Base-by-base conservation (phyloP, 495 filamentous ascomycete genomes). In the Trichoderma erinaceum region DNA sequence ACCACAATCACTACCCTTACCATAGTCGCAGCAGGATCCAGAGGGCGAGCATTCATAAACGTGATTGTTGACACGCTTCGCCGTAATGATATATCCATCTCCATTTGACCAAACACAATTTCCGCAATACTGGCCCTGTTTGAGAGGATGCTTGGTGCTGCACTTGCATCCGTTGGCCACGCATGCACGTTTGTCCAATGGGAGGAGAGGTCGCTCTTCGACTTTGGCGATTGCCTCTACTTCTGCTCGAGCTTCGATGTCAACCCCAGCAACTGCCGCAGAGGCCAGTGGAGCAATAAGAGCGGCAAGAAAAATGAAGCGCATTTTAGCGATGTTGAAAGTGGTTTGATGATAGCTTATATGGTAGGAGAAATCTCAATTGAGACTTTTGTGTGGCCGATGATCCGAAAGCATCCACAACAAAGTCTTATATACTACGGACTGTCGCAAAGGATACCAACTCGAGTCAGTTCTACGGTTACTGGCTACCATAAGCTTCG, bases 11-110 rank as follows among this genome's bases (percentile, higher is more conserved):
- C 32, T 66, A 2, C 41, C 70, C 8, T 13, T 43, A 16, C 70
- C 70, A 41, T 71, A 71, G n/a, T 67, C 65, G 16, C 70, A 71
- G 68, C 70, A 71, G 4, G 15, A 27, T 35, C 70, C 70, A 5
- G n/a, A 63, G 16, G 68, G 66, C 32, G 70, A 71, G 50, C 70
- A 71, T 66, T 71, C 70, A 44, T 69, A 71, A n/a, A 71, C 66
- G 41, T 71, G 68, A 21, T 69, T 43, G 50, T 18, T 27, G 13
- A 63, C 21, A 15, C 68, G 66, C 68, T 71, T 69, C 12, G 58
- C 64, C 29, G 68, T 64, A 41, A 71, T 69, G 32, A 69, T 68
- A n/a, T 56, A 69, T 15, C 29, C 27, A 6, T 41, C 61, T 15
- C 46, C 41, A 41, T 66, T 66, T n/a, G 41, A 32, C 68, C 61